These are phyloP conservation scores for Papiliotrema terrestris DNA, from an alignment of 1,284 basidiomycete species.

Conservation along the genomic window DNA sequence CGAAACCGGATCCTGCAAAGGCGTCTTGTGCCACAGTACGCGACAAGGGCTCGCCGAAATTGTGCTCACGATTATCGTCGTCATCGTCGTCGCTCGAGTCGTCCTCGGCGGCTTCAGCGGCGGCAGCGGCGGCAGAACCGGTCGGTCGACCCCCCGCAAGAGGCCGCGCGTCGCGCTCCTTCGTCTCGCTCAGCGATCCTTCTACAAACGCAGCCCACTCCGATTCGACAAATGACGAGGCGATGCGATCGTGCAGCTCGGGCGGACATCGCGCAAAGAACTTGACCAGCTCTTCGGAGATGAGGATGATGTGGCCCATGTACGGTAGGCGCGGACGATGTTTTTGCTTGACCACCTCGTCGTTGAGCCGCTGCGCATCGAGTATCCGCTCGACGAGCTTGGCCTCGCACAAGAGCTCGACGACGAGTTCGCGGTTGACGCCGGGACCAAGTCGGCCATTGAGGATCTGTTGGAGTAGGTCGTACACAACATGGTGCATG, in stretches of 20 bases:
- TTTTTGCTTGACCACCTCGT: constrained; percentile 57
- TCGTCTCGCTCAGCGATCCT: constrained; percentile 78
- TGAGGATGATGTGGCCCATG: constrained; percentile 95
- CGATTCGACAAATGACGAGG: constrained; percentile 65
- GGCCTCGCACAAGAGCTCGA: constrained; percentile 76
- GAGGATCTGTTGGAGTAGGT: constrained; percentile 91
- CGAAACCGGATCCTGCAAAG: constrained; percentile 22
- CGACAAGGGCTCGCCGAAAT: constrained; percentile 42
- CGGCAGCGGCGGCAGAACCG: constrained; percentile 1
- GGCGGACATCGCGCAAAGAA: constrained; percentile 71
- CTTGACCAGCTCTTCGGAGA: constrained; percentile 54
- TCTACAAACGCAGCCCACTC: constrained; percentile 86
- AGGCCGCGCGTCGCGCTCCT: constrained; percentile 69
- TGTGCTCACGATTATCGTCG: constrained; percentile 11
- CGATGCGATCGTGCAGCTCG: constrained; percentile 65
- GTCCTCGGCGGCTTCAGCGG: constrained; percentile 21
- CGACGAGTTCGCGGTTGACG: constrained; percentile 72
- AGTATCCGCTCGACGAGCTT: constrained; percentile 75
- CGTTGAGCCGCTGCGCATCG: constrained; percentile 75
- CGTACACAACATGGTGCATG: constrained; percentile 94
- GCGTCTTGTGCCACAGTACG: constrained; percentile 28
- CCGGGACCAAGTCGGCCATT: constrained; percentile 76
- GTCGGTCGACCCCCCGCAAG: constrained; percentile 65
- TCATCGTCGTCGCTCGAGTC: constrained; percentile 30
- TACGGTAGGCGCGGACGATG: constrained; percentile 74